Evolutionary conservation across 83 land plant genomes (phyloP).

Genomic region (Diphasiastrum complanatum): DNA sequence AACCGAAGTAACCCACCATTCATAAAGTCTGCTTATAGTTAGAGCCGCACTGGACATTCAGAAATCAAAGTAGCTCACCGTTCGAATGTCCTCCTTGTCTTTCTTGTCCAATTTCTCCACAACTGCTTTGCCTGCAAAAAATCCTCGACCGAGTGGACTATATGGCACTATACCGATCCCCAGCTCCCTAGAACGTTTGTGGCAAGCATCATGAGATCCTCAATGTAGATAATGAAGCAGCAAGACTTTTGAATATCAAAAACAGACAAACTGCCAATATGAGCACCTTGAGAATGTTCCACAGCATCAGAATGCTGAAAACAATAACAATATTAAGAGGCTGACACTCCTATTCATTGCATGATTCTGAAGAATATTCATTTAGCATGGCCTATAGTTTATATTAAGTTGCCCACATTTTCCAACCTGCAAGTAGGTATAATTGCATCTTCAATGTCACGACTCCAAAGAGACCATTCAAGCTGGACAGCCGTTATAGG

Average conservation of each 20-base stretch:
- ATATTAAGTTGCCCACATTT: no score
- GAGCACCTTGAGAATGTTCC: no score
- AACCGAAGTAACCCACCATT: no score
- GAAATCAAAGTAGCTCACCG: no score
- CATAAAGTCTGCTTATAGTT: no score
- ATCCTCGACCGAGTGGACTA: slow-evolving; percentile 63
- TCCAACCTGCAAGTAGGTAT: slow-evolving; percentile 62
- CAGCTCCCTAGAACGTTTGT: slow-evolving; percentile 1
- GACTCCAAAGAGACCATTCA: slow-evolving; percentile 64
- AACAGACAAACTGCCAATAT: not conserved
- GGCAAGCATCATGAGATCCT: no score
- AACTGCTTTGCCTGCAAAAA: slow-evolving; percentile 46
- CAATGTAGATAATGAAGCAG: not conserved
- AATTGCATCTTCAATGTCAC: slow-evolving; percentile 54
- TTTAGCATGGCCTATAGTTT: no score
- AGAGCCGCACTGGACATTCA: no score
- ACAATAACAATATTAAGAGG: no score
- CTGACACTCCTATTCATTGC: no score
- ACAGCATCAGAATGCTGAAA: no score
- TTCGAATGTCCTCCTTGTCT: slow-evolving; percentile 30
- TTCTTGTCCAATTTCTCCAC: slow-evolving; percentile 26
- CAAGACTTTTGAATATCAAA: not conserved
- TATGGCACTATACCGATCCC: slow-evolving; percentile 44
- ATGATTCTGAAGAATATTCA: no score
- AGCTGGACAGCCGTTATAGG: slow-evolving; percentile 58